phyloP scores from a whole-genome alignment of 2,329 filamentous ascomycete species.

The Amauroascus niger region DNA sequence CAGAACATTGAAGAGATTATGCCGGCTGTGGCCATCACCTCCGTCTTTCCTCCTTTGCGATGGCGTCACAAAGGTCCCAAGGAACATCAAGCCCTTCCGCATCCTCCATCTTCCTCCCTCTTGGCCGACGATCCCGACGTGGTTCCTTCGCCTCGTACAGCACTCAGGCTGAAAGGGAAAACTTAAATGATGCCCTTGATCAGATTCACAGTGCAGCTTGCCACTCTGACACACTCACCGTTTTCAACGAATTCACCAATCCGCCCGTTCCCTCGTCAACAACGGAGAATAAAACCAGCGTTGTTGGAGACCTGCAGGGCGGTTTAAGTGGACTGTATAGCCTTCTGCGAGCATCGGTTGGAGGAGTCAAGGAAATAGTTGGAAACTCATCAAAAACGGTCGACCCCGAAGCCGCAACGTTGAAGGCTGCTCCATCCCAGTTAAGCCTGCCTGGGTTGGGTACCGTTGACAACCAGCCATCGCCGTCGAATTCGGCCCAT shows the following conservation, averaged over 20 bases:
- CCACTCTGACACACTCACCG: slow-evolving; percentile 72
- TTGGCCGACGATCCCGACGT: slow-evolving; percentile 34
- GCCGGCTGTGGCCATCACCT: neutral
- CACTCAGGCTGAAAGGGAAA: slow-evolving; percentile 57
- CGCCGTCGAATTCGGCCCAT: slow-evolving; percentile 25
- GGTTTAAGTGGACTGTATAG: slow-evolving; percentile 84
- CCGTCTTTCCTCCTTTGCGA: slow-evolving; percentile 15
- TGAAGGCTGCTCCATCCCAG: slow-evolving; percentile 24
- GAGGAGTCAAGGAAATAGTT: slow-evolving; percentile 51
- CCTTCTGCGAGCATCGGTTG: slow-evolving; percentile 73
- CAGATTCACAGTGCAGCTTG: slow-evolving; percentile 85
- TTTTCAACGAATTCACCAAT: slow-evolving; percentile 79
- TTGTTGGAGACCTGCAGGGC: slow-evolving; percentile 67
- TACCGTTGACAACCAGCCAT: slow-evolving; percentile 17
- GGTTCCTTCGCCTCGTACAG: slow-evolving; percentile 44
- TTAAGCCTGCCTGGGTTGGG: slow-evolving; percentile 19
- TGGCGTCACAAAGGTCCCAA: slow-evolving; percentile 32
- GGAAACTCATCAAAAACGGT: slow-evolving; percentile 27
- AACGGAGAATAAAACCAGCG: slow-evolving; percentile 56
- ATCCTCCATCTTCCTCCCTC: slow-evolving; percentile 38
- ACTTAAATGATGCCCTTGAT: slow-evolving; percentile 67
- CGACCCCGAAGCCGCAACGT: slow-evolving; percentile 24
- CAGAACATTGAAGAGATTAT: neutral
- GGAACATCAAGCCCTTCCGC: slow-evolving; percentile 37
- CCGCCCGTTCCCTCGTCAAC: slow-evolving; percentile 52